Percentiles rank a stretch among this genome's conserved stretches.
Conservation (phyloP, 2,329 filamentous ascomycete genomes). For the Graphilbum ipis-grandicollis region DNA sequence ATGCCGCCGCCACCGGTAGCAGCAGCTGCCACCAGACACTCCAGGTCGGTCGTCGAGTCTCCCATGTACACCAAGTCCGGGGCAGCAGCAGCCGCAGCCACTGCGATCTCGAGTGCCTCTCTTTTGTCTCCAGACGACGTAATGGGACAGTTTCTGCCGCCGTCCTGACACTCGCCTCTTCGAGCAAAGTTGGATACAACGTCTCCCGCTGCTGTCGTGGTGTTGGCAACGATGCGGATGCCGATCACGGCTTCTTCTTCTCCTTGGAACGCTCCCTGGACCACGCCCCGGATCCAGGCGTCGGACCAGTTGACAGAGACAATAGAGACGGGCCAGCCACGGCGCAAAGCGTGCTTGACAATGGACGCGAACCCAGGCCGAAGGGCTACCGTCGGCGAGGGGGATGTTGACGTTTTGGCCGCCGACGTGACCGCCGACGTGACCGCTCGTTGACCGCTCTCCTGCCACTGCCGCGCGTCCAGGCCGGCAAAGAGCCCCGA, state of each 20-base stretch:
- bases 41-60: slow-evolving; percentile 38
- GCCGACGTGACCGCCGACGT: neutral
- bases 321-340: slow-evolving; percentile 22
- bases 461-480: slow-evolving; percentile 12
- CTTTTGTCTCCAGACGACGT: slow-evolving; percentile 29
- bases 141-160: slow-evolving; percentile 8
- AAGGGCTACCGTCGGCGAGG: neutral
- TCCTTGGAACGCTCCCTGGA: slow-evolving; percentile 12
- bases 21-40: slow-evolving; percentile 29
- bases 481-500: slow-evolving; percentile 28
- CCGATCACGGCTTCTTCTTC: no score
- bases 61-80: slow-evolving; percentile 32
- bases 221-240: slow-evolving; percentile 26
- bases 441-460: neutral
- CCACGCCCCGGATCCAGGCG: slow-evolving; percentile 12
- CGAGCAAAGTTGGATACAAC: slow-evolving; percentile 21
- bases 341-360: slow-evolving; percentile 11
- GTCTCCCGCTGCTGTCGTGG: slow-evolving; percentile 18
- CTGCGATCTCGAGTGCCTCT: slow-evolving; percentile 18
- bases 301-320: slow-evolving; percentile 26
- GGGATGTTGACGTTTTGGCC: no score
- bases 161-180: slow-evolving; percentile 1
- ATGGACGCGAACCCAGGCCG: slow-evolving; percentile 10
- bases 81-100: slow-evolving; percentile 5
- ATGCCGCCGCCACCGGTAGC: slow-evolving; percentile 23